These are phyloP conservation scores for Diutina scorzettiae DNA, from an alignment of 1,139 yeast genomes.

Conservation along the genomic window DNA sequence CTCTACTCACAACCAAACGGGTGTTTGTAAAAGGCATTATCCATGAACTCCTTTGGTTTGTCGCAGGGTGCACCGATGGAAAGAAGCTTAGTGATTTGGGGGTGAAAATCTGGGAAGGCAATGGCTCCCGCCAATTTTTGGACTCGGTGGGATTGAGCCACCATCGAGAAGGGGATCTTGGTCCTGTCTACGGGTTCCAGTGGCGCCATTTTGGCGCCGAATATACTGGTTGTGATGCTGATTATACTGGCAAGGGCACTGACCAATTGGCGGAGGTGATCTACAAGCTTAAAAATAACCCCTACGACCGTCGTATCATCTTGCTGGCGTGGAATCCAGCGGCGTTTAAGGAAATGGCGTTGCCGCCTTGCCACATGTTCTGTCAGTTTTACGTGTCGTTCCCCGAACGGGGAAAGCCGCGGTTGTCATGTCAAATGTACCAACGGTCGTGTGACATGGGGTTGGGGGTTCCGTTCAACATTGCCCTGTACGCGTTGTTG, in stretches of 20 bases:
- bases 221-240: constrained; percentile 74
- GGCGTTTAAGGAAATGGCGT: constrained; percentile 85
- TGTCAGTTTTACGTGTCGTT: constrained; percentile 88
- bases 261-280: constrained; percentile 83
- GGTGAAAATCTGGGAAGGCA: constrained; percentile 97
- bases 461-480: constrained; percentile 93
- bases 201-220: constrained; percentile 99
- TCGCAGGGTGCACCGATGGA: constrained; percentile 84
- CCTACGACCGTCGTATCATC: constrained; percentile 88
- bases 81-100: constrained; percentile 67
- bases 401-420: constrained; percentile 44
- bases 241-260: constrained; percentile 77
- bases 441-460: constrained; percentile 99
- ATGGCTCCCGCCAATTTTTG: constrained; percentile 87
- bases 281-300: constrained; percentile 69
- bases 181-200: constrained; percentile 97
- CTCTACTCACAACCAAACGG: constrained; percentile 83
- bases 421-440: constrained; percentile 75
- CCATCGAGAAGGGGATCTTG: constrained; percentile 87
- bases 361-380: constrained; percentile 97
- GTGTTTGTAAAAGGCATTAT: constrained; percentile 86
- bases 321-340: constrained; percentile 98
- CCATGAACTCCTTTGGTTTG: constrained; percentile 86
- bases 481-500: constrained; percentile 87
- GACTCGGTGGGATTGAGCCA: constrained; percentile 71